Evolutionary conservation across 306 rosid species (phyloP).

Genomic region (Quercus cerris): DNA sequence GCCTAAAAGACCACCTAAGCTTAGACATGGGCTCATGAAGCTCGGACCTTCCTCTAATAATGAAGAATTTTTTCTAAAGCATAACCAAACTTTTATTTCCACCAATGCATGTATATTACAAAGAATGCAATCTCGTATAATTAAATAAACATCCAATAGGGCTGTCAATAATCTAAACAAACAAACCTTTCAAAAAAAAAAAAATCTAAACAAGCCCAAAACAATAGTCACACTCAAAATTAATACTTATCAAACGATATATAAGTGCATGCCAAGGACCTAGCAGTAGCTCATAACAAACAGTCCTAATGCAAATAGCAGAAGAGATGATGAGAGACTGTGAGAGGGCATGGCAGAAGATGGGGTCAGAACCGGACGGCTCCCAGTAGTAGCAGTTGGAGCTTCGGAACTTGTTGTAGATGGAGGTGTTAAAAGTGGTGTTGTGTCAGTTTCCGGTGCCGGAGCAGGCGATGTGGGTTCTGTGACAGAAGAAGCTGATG

Average conservation of each 20-base stretch:
- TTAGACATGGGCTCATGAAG: too few relatives aligned
- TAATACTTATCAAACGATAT: constrained; percentile 15
- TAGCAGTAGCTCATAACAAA: constrained; percentile 40
- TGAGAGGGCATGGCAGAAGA: constrained; percentile 46
- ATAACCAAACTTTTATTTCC: constrained; percentile 16
- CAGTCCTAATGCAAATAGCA: constrained; percentile 39
- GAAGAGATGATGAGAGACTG: constrained; percentile 33
- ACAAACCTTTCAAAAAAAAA: not conserved
- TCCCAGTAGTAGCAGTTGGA: constrained; percentile 49
- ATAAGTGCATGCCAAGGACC: not conserved
- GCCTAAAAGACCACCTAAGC: too few relatives aligned
- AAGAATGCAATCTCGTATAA: not conserved
- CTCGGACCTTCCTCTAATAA: too few relatives aligned
- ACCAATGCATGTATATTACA: constrained; percentile 7
- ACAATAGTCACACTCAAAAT: constrained; percentile 17
- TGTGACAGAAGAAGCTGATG: constrained; percentile 48
- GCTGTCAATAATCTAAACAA: constrained; percentile 12
- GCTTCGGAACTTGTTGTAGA: constrained; percentile 31
- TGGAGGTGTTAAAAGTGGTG: constrained; percentile 45
- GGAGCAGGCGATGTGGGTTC: constrained; percentile 47
- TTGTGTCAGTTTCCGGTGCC: constrained; percentile 53
- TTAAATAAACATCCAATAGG: constrained; percentile 16
- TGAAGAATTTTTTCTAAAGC: not conserved
- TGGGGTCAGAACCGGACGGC: constrained; percentile 58
- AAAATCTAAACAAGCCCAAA: constrained; percentile 2